phyloP scores from a whole-genome alignment of 2,329 filamentous ascomycete genomes.

The Epicoccum sorghinum region DNA sequence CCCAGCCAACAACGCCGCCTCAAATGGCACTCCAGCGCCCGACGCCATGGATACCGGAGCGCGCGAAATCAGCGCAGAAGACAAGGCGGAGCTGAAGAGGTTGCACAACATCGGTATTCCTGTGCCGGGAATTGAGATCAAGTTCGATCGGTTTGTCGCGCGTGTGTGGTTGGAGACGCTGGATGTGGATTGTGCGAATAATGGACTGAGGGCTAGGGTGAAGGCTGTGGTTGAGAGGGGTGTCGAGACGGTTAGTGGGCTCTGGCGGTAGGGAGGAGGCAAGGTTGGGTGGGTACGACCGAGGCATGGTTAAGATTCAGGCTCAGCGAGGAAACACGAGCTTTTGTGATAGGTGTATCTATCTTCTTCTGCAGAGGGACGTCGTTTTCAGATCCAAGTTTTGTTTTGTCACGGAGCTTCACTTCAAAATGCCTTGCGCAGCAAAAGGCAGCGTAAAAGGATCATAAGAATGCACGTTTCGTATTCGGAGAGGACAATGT shows the following conservation, averaged over 20 bases:
- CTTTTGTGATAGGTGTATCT: no score
- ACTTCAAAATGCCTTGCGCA: no score
- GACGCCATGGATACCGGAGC: not conserved
- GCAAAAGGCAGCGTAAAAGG: no score
- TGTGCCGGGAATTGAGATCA: constrained; percentile 85
- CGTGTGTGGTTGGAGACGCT: constrained; percentile 91
- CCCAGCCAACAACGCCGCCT: not conserved
- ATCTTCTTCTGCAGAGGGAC: no score
- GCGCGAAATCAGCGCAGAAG: constrained; percentile 23
- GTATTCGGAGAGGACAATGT: not conserved
- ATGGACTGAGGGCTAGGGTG: constrained; percentile 81
- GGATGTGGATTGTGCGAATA: constrained; percentile 84
- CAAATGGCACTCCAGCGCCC: constrained; percentile 1
- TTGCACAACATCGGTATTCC: constrained; percentile 86
- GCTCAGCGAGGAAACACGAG: no score
- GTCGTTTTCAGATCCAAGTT: no score
- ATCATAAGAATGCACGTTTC: no score
- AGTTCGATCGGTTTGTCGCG: constrained; percentile 84
- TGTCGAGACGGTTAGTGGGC: constrained; percentile 72
- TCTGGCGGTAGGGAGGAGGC: constrained; percentile 33
- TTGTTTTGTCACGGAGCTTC: no score
- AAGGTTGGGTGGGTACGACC: not conserved
- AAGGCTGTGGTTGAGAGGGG: constrained; percentile 88
- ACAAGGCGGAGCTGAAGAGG: constrained; percentile 69
- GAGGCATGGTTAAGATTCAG: no score